Base-by-base conservation (phyloP, 163 green algal species). In the Picocystis sp. region DNA sequence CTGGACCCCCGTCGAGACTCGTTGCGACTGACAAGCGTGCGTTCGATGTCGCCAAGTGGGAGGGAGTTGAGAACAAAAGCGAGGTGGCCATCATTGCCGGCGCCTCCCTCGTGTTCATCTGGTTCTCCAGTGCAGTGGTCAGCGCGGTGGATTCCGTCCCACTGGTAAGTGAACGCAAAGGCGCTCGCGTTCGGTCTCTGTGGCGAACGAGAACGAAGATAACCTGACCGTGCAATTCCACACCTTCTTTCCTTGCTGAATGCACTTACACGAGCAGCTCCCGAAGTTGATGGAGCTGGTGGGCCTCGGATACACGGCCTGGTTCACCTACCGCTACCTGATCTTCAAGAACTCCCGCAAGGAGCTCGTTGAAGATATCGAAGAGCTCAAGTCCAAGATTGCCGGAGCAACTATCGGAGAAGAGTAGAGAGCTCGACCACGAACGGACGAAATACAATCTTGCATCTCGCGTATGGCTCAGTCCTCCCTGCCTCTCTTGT, bases 21-120 rank as follows among this genome's bases (percentile, higher is more conserved):
- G 8, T 5, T 8, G 29, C 5, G 8, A 38, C 29, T 38, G 29
- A 38, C 29, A 5, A 38, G 29, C 29, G 29, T 38, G 29, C 29
- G 29, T 38, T 38, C 29, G 29, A 38, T 8, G 29, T 38, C 29
- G 29, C 8, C 5, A 77, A 94, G 86, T 95, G 84, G 84, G 86
- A 95, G 34, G 46, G 57, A 12, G 71, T 92, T 8, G 86, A 96
- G 53, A 84, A 96, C 77, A 95, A 96, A 77, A 74, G 72, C 15
- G 67, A 73, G 17, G 77, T 92, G 23, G 65, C 74, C 35, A 57
- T 89, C 12, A 93, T 93, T 53, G 70, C 58, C 51, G 78, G 53
- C 11, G 86, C 77, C 29, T 78, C 74, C 24, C 51, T 95, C 2
- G 71, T 85, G 1, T 64, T 74, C 2, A 58, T 96, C 24, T 96